Evolutionary conservation across 176 grass and related monocot genomes (phyloP), one percentile per base, ranked within the genome.

Genomic region (Aechmea fasciata): DNA sequence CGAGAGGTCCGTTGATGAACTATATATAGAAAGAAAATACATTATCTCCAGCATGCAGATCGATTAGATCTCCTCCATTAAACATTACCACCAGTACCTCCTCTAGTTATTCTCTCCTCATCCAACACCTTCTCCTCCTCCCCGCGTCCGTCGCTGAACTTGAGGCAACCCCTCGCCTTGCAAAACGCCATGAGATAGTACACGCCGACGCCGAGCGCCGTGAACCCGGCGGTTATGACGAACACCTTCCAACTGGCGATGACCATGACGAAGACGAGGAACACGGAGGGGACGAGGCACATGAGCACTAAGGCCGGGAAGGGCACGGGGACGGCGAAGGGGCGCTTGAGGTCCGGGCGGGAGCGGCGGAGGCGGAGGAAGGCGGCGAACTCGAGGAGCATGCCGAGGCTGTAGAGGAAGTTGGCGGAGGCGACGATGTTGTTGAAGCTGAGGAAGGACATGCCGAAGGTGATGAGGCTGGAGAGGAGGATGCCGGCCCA

Each of bases 371-470:
- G 83, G 77, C 88, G 82, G 52, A 96, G 20, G 83, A 96, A 96
- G 50, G 88, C 53, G 50, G 85, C 80, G 69, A 96, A 96, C 78
- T 96, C 92, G 67, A 96, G 81, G 54, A 96, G 85, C 92, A 96
- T 96, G 12, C 92, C 88, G 0, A 96, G 85, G 78, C 82, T 85
- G 83, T 96, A 96, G 72, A 96, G 85, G 75, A 96, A 96, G 80
- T 96, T 96, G 50, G 88, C 92, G 2, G 85, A 85, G 48, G 86
- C 75, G 14, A 96, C 73, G 74, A 96, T 91, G 81, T 65, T 79
- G 48, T 91, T n/a, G 73, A 96, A 96, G 85, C 78, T 89, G 74
- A 91, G 11, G 81, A 96, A 96, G 22, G 92, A 96, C 70, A 91
- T 80, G 76, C 69, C 83, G 47, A 89, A 71, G 48, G 83, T 89